Percentiles rank a stretch among this genome's conserved stretches.
phyloP scores from a whole-genome alignment of 2,329 filamentous ascomycete genomes.

The Pseudocercospora macadamiae region DNA sequence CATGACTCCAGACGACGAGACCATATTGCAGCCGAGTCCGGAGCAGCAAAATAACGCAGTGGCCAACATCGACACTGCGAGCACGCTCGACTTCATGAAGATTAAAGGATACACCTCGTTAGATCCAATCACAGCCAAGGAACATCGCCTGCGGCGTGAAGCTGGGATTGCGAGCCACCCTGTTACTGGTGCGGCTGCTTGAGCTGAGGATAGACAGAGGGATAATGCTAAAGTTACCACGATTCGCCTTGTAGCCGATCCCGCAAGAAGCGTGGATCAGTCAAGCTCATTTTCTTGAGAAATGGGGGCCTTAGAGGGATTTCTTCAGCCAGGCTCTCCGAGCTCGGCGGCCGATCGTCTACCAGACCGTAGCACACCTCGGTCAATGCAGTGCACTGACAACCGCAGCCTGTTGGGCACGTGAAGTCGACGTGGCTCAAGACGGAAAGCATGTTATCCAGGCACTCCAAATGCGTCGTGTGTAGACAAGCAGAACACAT shows the following conservation, averaged over 20 bases:
- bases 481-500: constrained; percentile 37
- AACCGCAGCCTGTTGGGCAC: constrained; percentile 38
- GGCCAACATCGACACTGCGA: too few species aligned
- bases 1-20: too few species aligned
- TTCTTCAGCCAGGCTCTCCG: background rate
- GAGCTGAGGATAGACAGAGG: too few species aligned
- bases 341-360: background rate
- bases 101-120: too few species aligned
- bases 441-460: constrained; percentile 22
- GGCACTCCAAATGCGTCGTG: constrained; percentile 32
- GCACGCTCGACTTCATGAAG: too few species aligned
- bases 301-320: constrained; percentile 5
- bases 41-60: too few species aligned
- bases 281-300: constrained; percentile 31
- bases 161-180: too few species aligned
- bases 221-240: too few species aligned
- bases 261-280: constrained; percentile 32
- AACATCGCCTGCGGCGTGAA: too few species aligned
- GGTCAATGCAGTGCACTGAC: constrained; percentile 27
- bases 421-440: constrained; percentile 25
- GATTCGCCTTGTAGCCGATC: constrained; percentile 26
- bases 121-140: too few species aligned
- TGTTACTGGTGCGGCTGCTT: too few species aligned
- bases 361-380: constrained; percentile 18
- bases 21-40: too few species aligned